A percentile compares a stretch with the other conserved stretches of the same genome.
Conservation (phyloP, 2,329 filamentous ascomycete genomes). For the Sclerotinia minor region DNA sequence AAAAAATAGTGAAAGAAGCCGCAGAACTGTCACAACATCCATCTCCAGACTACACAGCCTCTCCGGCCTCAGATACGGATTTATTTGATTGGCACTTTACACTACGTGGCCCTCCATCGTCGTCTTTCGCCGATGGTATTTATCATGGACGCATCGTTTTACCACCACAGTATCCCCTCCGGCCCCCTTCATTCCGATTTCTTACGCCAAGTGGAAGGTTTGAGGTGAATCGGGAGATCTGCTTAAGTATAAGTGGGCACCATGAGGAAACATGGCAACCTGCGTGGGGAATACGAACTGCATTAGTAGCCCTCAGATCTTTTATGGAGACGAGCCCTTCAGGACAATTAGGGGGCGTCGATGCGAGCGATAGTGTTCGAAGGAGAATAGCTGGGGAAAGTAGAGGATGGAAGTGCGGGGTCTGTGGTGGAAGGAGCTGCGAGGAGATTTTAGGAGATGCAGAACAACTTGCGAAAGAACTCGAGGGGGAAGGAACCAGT, state of each 20-base stretch:
- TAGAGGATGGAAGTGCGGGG: constrained; percentile 63
- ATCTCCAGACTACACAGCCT: constrained; percentile 80
- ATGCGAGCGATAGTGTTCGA: constrained; percentile 68
- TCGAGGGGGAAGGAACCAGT: constrained; percentile 66
- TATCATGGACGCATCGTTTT: constrained; percentile 96
- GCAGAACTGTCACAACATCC: constrained; percentile 78
- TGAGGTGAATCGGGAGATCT: constrained; percentile 96
- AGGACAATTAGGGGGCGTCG: constrained; percentile 88
- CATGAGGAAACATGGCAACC: constrained; percentile 99
- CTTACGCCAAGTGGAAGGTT: constrained; percentile 88
- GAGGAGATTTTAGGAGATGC: constrained; percentile 71
- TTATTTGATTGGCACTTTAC: constrained; percentile 99
- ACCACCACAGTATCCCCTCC: constrained; percentile 84
- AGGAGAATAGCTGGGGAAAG: constrained; percentile 69
- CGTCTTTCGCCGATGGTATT: constrained; percentile 60
- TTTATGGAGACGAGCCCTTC: constrained; percentile 92
- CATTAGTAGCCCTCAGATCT: constrained; percentile 73
- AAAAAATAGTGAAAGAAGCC: constrained; percentile 75
- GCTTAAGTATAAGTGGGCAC: constrained; percentile 87
- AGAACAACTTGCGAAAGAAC: constrained; percentile 53
- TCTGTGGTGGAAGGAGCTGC: constrained; percentile 70
- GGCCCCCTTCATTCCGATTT: constrained; percentile 94
- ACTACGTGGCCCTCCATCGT: constrained; percentile 83
- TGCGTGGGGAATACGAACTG: constrained; percentile 93
- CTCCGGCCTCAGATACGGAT: constrained; percentile 77